Base-by-base conservation (phyloP, 2,329 filamentous ascomycete genomes). In the Ophiostoma ulmi region DNA sequence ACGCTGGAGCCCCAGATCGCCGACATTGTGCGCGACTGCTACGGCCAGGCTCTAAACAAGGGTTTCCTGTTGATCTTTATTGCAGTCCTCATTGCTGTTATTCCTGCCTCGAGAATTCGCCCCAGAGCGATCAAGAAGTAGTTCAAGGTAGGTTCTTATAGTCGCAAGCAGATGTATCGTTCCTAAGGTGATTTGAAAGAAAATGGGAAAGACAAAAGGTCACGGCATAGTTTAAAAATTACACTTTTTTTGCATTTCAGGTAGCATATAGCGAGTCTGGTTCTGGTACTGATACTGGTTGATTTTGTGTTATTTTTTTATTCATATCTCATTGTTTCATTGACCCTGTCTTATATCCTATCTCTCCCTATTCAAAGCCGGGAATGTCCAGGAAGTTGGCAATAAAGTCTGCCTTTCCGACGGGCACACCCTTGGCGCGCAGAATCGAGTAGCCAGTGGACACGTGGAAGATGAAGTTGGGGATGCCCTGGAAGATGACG, bases 401-500 rank as follows among this genome's bases (percentile, higher is more conserved):
- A 70, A 87, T 74, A 74, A 80, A 89, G 73, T 89, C 86, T 20
- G 74, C 58, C 81, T 89, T 89, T 14, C 87, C 87, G 22, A 90
- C 17, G 0, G 81, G 81, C 14, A 89, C 85, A 0, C 87, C 87
- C 78, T 85, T 82, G 70, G 80, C 80, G 68, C 87, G 79, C 75
- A 90, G 74, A 68, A 90, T 84, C 0, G 77, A 81, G 77, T 90
- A 90, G 14, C 83, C 83, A 5, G 82, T 87, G 2, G 72, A 81
- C 5, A 85, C 73, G 74, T 90, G 88, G 76, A 90, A 90, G 77
- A 82, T 87, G 75, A 88, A 82, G 75, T 89, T 88, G 11, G 87
- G 86, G 52, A 88, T 72, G 6, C 77, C 80, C 76, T 81, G 84
- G 1, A 76, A 75, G 31, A 80, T 72, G 11, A 85, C 74, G 72